These are phyloP conservation scores for Colletotrichum destructivum DNA, from an alignment of 2,329 filamentous ascomycete species.

Conservation along the genomic window DNA sequence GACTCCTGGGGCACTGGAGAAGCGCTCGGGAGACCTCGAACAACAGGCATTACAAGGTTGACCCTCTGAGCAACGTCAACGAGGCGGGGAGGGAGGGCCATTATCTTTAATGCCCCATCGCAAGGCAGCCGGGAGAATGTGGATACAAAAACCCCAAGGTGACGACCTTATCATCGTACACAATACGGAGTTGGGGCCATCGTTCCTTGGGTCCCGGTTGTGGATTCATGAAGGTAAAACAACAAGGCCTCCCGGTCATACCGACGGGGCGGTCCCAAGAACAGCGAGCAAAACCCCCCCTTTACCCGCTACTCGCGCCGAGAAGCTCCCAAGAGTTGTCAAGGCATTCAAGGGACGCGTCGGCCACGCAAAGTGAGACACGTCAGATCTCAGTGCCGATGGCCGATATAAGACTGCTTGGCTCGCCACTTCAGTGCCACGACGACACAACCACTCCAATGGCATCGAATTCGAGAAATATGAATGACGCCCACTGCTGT, in stretches of 20 bases:
- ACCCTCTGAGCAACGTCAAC: not conserved
- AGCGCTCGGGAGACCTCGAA: not conserved
- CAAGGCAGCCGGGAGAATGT: not conserved
- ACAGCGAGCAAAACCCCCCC: not conserved
- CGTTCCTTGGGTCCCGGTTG: not conserved
- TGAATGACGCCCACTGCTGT: not conserved
- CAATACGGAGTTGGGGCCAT: not conserved
- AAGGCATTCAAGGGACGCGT: conserved; percentile 12
- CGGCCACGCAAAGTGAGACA: conserved; percentile 33
- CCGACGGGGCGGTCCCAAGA: not conserved
- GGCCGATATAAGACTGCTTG: conserved; percentile 11
- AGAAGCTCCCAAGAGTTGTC: conserved; percentile 5
- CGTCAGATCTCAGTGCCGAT: not conserved
- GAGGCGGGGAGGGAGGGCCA: not conserved
- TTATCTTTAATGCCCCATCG: conserved; percentile 22
- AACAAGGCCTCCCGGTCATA: conserved; percentile 10
- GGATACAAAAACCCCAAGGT: conserved; percentile 18
- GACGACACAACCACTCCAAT: no score
- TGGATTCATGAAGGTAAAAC: conserved; percentile 18
- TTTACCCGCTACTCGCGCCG: not conserved
- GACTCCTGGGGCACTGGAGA: not conserved
- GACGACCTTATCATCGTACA: no score
- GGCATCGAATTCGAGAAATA: no score
- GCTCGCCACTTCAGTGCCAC: not conserved
- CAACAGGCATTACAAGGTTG: conserved; percentile 5